A percentile compares a stretch with the other conserved stretches of the same genome.
These are phyloP conservation scores for Geranomyces michiganensis DNA, from an alignment of 192 early-diverging fungal species.

Conservation along the genomic window DNA sequence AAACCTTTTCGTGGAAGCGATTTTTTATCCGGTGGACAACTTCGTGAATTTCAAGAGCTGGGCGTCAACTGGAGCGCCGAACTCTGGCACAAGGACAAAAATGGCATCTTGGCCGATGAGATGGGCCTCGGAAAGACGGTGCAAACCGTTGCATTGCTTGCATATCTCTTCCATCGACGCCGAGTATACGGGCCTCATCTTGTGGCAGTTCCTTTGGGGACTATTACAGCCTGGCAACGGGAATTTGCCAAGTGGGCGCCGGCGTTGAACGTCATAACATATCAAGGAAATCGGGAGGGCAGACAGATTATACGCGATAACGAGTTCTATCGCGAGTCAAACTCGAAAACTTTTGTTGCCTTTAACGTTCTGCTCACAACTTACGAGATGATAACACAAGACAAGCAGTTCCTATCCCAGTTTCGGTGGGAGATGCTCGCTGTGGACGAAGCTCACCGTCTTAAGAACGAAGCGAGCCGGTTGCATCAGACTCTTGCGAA, in stretches of 20 bases:
- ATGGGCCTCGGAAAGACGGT: slow-evolving; percentile 92
- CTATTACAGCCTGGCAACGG: slow-evolving; percentile 91
- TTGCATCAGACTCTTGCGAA: slow-evolving; percentile 85
- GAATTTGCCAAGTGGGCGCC: slow-evolving; percentile 97
- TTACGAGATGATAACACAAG: slow-evolving; percentile 93
- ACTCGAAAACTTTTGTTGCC: slow-evolving; percentile 52
- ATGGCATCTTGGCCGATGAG: slow-evolving; percentile 97
- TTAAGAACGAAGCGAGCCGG: slow-evolving; percentile 94
- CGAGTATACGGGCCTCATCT: slow-evolving; percentile 91
- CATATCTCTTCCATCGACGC: slow-evolving; percentile 82
- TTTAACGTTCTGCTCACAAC: slow-evolving; percentile 96
- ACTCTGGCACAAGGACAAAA: slow-evolving; percentile 92
- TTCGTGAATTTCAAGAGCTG: slow-evolving; percentile 94
- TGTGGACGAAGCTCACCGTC: slow-evolving; percentile 97
- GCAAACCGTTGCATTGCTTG: slow-evolving; percentile 93
- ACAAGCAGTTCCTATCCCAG: slow-evolving; percentile 73
- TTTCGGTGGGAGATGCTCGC: slow-evolving; percentile 94
- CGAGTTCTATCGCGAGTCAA: slow-evolving; percentile 75
- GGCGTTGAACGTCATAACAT: slow-evolving; percentile 86
- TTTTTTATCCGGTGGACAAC: slow-evolving; percentile 81
- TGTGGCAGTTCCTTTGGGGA: slow-evolving; percentile 95
- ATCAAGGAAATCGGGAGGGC: slow-evolving; percentile 82
- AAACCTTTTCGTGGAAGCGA: slow-evolving; percentile 73
- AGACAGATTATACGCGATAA: slow-evolving; percentile 89
- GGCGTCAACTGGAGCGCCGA: slow-evolving; percentile 97